These are phyloP conservation scores for Phytophthora hibernalis DNA, from an alignment of 352 stramenopile genomes.

Conservation along the genomic window DNA sequence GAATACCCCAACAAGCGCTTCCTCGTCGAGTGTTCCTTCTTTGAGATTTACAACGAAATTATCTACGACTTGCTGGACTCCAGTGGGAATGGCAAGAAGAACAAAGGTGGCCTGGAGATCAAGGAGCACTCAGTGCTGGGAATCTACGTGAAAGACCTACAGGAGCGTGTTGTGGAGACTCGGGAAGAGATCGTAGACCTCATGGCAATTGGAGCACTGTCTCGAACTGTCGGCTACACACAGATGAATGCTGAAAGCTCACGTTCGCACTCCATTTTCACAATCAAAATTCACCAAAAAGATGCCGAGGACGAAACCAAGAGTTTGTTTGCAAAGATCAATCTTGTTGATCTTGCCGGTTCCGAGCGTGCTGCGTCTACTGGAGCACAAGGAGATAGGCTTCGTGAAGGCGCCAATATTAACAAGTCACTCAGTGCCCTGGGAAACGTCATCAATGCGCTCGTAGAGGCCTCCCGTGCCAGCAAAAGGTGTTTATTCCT, in stretches of 20 bases:
- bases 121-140: slow-evolving; percentile 95
- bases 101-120: slow-evolving; percentile 91
- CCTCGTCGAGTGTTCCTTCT: slow-evolving; percentile 93
- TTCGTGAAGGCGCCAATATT: slow-evolving; percentile 95
- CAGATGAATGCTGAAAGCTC: slow-evolving; percentile 95
- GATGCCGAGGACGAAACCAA: slow-evolving; percentile 84
- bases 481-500: slow-evolving; percentile 93
- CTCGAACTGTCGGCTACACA: slow-evolving; percentile 84
- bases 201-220: slow-evolving; percentile 73
- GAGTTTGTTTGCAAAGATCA: slow-evolving; percentile 94
- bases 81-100: slow-evolving; percentile 87
- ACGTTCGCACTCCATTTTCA: slow-evolving; percentile 96
- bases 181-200: slow-evolving; percentile 87
- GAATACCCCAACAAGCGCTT: slow-evolving; percentile 84
- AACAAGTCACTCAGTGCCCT: slow-evolving; percentile 94
- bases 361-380: slow-evolving; percentile 93
- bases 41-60: slow-evolving; percentile 98
- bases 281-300: slow-evolving; percentile 96
- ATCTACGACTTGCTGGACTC: slow-evolving; percentile 95
- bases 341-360: slow-evolving; percentile 94
- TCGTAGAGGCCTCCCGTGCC: slow-evolving; percentile 83
- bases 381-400: slow-evolving; percentile 85
- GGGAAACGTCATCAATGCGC: slow-evolving; percentile 94
- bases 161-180: slow-evolving; percentile 88
- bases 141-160: slow-evolving; percentile 94